These are phyloP conservation scores for Aureobasidium pullulans DNA, from an alignment of 2,329 filamentous ascomycete species.

Conservation along the genomic window DNA sequence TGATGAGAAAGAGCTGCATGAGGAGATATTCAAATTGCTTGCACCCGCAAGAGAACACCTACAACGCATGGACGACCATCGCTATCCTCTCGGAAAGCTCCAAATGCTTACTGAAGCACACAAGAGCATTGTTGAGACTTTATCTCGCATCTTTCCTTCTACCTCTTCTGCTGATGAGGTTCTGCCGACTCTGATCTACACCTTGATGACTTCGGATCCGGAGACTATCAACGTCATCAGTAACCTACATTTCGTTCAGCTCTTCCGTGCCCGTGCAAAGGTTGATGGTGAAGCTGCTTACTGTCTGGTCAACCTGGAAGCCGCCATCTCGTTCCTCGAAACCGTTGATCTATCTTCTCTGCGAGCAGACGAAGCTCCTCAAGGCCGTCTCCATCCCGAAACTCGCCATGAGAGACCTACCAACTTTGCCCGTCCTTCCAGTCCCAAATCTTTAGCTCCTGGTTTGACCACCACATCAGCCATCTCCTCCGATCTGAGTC, in stretches of 20 bases:
- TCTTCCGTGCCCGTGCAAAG: conserved; percentile 78
- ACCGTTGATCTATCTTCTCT: conserved; percentile 90
- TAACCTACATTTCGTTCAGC: conserved; percentile 89
- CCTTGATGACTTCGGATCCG: conserved; percentile 81
- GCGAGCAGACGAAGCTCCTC: conserved; percentile 67
- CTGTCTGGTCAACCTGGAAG: conserved; percentile 91
- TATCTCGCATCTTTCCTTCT: conserved; percentile 58
- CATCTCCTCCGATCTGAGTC: conserved; percentile 6
- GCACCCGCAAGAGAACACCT: conserved; percentile 61
- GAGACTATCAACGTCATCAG: conserved; percentile 84
- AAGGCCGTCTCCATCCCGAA: conserved; percentile 47
- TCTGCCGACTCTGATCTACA: conserved; percentile 92
- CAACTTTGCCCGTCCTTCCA: conserved; percentile 31
- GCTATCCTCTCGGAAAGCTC: conserved; percentile 84
- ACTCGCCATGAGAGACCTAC: conserved; percentile 16
- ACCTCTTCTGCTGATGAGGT: conserved; percentile 93
- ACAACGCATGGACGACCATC: conserved; percentile 74
- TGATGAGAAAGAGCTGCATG: conserved; percentile 44
- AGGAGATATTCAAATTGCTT: conserved; percentile 66
- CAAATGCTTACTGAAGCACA: conserved; percentile 82
- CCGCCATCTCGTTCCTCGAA: conserved; percentile 86
- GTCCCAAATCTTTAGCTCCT: conserved; percentile 27
- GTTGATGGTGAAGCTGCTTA: conserved; percentile 93
- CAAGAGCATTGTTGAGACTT: conserved; percentile 87
- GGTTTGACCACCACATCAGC: conserved; percentile 22